Evolutionary conservation across 225 moss, liverwort and hornwort species (phyloP).

Genomic region (Physcomitrellopsis africana): DNA sequence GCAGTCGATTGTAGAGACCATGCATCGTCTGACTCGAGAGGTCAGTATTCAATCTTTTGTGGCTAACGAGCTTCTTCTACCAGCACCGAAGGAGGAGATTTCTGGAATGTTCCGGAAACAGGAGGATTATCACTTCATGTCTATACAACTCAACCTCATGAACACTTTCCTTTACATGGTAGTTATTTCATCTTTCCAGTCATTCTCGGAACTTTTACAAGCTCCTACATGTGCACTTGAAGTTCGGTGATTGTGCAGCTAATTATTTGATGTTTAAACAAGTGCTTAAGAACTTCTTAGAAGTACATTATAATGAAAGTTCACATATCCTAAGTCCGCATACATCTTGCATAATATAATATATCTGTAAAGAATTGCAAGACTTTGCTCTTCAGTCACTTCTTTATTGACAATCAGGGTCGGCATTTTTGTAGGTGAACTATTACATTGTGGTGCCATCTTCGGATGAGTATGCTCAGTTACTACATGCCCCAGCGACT

Average conservation of each 20-base stretch:
- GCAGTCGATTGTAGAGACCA: conserved; percentile 66
- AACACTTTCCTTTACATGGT: conserved; percentile 78
- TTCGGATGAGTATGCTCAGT: conserved; percentile 63
- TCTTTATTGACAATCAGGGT: conserved; percentile 3
- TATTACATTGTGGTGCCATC: conserved; percentile 75
- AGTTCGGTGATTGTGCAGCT: not conserved
- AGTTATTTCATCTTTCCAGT: conserved; percentile 23
- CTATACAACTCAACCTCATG: conserved; percentile 63
- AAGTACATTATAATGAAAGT: too few relatives aligned
- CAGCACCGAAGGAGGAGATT: conserved; percentile 54
- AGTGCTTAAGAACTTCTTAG: too few relatives aligned
- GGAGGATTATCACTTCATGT: conserved; percentile 61
- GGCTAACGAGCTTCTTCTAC: conserved; percentile 67
- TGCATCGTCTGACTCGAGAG: conserved; percentile 58
- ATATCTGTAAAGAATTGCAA: too few relatives aligned
- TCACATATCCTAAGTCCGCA: too few relatives aligned
- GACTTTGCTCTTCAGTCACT: not conserved
- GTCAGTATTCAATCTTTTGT: conserved; percentile 57
- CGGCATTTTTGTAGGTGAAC: conserved; percentile 49
- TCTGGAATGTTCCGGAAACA: conserved; percentile 55
- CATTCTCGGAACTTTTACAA: not conserved
- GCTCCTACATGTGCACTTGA: not conserved
- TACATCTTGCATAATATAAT: too few relatives aligned
- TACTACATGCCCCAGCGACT: conserved; percentile 60
- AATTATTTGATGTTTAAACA: not conserved